Base-by-base conservation (phyloP, 1,139 yeast genomes). In the Taphrina pruni region DNA sequence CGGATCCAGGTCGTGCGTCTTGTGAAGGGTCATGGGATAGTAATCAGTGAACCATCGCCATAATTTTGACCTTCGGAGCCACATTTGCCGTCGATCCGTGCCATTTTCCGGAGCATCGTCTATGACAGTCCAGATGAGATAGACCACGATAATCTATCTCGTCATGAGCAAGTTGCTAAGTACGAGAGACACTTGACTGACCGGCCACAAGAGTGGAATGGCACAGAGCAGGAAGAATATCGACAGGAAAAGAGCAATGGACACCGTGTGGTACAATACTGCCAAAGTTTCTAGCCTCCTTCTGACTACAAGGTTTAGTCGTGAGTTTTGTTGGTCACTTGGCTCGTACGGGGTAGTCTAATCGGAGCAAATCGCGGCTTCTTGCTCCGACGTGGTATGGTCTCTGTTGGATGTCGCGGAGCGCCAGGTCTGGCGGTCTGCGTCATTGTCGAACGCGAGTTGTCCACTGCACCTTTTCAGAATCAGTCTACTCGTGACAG, bases 1-100 rank as follows among this genome's bases (percentile, higher is more conserved):
- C 0, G 98, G 97, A 72, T 85, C 86, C 70, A 93, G 81, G 17
- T 88, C 90, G 14, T 82, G 83, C 0, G 93, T 83, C 76, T 88
- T 90, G 78, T 88, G 88, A n/a, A 91, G 81, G 1, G 79, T 79
- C 20, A 94, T 86, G 0, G 98, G 98, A 78, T 89, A 94, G 78
- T 92, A 94, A 61, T 83, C 81, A 50, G 88, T 88, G 77, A 89
- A 90, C 80, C 71, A 70, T 20, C 60, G 60, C 62, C 69, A 70
- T 14, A 69, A 43, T 48, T 61, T 61, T 12, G 57, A 50, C 12
- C 46, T 17, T 46, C 67, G 39, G 39, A 70, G 35, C 68, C 65
- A 69, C 52, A 12, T 20, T 39, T 54, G 55, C 43, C 67, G 55
- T 43, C 60, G 52, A 38, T 7, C 52, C 11, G 35, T 38, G n/a